phyloP scores from a whole-genome alignment of 257 asterid species.

The Solanum ahanhuiri region DNA sequence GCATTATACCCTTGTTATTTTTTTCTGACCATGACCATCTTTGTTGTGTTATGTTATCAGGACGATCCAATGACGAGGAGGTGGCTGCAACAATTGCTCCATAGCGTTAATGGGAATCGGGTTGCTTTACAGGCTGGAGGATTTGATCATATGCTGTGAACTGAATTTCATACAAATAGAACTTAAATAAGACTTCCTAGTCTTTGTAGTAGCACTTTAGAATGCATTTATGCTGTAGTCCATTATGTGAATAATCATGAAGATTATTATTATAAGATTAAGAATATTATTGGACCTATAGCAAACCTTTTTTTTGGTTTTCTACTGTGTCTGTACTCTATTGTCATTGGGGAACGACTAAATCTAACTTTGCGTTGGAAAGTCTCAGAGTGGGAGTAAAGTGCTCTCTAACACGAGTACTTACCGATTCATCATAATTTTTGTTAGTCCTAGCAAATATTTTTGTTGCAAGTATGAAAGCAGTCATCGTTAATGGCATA shows the following conservation, averaged over 20 bases:
- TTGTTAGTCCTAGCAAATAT: too few relatives aligned
- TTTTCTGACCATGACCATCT: neutral
- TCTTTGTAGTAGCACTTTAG: neutral
- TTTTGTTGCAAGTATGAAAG: too few relatives aligned
- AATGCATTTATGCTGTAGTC: neutral
- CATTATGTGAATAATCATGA: neutral
- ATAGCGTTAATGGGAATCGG: slow-evolving; percentile 66
- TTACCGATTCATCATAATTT: too few relatives aligned
- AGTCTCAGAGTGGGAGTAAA: too few relatives aligned
- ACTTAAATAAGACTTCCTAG: neutral
- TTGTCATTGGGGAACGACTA: neutral
- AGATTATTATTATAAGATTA: neutral
- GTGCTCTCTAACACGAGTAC: too few relatives aligned
- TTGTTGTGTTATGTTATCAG: slow-evolving; percentile 18
- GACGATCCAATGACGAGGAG: slow-evolving; percentile 79
- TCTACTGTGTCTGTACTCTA: neutral
- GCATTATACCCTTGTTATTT: neutral
- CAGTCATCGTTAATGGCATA: too few relatives aligned
- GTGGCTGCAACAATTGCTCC: slow-evolving; percentile 81
- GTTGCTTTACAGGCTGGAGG: slow-evolving; percentile 63
- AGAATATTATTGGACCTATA: neutral
- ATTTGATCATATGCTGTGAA: slow-evolving; percentile 57
- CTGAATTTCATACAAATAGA: neutral
- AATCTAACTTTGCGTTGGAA: too few relatives aligned
- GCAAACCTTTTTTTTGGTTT: neutral